Evolutionary conservation across 2,329 filamentous ascomycete genomes (phyloP).

Genomic region (Nemania diffusa): DNA sequence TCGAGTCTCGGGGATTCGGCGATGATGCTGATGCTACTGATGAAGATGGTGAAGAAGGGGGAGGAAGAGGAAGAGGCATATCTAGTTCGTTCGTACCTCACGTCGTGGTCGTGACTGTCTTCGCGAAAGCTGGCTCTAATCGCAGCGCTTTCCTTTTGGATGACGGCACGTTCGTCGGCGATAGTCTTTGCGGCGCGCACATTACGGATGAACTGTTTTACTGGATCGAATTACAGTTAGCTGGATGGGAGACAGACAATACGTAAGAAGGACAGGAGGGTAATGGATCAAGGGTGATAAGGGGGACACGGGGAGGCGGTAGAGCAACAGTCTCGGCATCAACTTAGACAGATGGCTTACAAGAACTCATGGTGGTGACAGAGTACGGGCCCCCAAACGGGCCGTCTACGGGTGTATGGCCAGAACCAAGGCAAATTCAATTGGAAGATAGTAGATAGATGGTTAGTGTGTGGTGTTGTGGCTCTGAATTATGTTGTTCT

Average conservation of each 20-base stretch:
- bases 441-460: slow-evolving; percentile 8
- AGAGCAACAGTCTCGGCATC: not conserved
- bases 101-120: slow-evolving; percentile 90
- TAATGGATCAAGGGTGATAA: not conserved
- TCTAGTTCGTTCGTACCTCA: slow-evolving; percentile 70
- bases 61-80: not conserved
- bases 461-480: slow-evolving; percentile 9
- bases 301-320: not conserved
- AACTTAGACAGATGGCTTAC: slow-evolving; percentile 42
- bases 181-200: slow-evolving; percentile 99
- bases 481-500: slow-evolving; percentile 17
- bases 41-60: not conserved
- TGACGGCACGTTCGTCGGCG: slow-evolving; percentile 96
- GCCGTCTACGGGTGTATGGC: slow-evolving; percentile 45
- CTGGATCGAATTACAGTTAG: slow-evolving; percentile 58
- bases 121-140: slow-evolving; percentile 98
- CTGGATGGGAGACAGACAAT: not conserved
- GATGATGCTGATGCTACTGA: not conserved
- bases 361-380: slow-evolving; percentile 48
- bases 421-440: slow-evolving; percentile 34
- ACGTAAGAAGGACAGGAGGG: not conserved
- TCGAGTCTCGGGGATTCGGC: not conserved
- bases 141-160: slow-evolving; percentile 98
- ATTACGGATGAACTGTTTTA: slow-evolving; percentile 99
- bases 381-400: slow-evolving; percentile 44